Evolutionary conservation across 2,329 filamentous ascomycete species (phyloP).

Genomic region (Fusarium continuum): DNA sequence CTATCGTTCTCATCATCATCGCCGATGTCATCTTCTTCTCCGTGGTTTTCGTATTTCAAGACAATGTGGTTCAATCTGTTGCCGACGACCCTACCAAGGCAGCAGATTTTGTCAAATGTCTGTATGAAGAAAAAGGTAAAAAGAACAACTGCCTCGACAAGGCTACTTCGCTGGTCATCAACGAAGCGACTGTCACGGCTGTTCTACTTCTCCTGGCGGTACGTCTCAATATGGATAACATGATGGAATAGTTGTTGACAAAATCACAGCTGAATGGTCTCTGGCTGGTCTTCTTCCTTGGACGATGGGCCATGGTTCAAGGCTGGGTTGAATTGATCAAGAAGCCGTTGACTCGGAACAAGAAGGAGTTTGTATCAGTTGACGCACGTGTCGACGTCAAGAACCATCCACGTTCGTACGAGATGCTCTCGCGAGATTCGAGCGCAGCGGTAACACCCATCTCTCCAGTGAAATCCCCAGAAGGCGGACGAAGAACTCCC

Average conservation of each 20-base stretch:
- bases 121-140: conserved; percentile 63
- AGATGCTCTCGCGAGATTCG: conserved; percentile 76
- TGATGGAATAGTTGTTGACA: conserved; percentile 11
- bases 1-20: conserved; percentile 88
- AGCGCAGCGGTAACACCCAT: conserved; percentile 63
- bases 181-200: conserved; percentile 79
- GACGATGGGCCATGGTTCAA: conserved; percentile 82
- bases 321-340: conserved; percentile 79
- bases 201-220: conserved; percentile 85
- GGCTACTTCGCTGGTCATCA: conserved; percentile 72
- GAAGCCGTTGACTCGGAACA: conserved; percentile 58
- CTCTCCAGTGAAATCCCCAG: conserved; percentile 51
- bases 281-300: conserved; percentile 84
- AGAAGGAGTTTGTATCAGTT: conserved; percentile 87
- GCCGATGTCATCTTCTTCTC: conserved; percentile 94
- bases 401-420: conserved; percentile 75
- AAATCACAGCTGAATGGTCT: conserved; percentile 76
- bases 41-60: conserved; percentile 87
- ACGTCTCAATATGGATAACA: conserved; percentile 49
- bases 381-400: conserved; percentile 74
- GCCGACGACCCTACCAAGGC: conserved; percentile 64
- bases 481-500: conserved; percentile 56
- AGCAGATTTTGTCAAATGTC: conserved; percentile 74
- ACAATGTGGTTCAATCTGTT: conserved; percentile 72
- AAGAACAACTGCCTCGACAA: conserved; percentile 72